Evolutionary conservation across 2,329 filamentous ascomycete genomes (phyloP), one percentile per base, ranked within the genome.

Genomic region (Taxawa tesnikishii): DNA sequence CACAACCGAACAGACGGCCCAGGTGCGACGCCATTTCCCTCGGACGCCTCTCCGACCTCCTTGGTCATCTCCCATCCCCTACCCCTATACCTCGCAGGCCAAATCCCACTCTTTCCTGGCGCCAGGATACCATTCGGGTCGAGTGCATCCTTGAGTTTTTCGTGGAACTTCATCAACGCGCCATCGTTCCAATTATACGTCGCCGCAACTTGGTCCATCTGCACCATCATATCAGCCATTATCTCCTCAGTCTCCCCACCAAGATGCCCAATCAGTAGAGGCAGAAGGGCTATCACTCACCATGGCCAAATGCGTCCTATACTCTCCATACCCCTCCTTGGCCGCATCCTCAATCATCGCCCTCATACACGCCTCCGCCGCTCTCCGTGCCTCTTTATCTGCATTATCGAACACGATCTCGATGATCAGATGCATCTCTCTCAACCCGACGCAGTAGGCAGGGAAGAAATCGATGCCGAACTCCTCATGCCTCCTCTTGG

Each of bases 391-490:
- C 1, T 60, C 54, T 1, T 52, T 41, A 21, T 65, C 53, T 23
- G 55, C 53, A 4, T 60, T 53, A 37, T 73, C 58, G 43, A 66
- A 73, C 9, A 70, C 57, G 26, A 73, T 63, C 36, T 65, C 65
- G 3, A 68, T 60, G 36, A 72, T 70, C 43, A 69, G 62, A 44
- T 71, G 67, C 57, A 71, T 70, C 47, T 71, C 67, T 8, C 67
- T 55, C 38, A 63, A 58, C 6, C 65, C 65, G 4, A 71, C 58
- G 28, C 58, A 59, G 31, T 70, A 65, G 2, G 63, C 64, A 3
- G 60, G 59, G 34, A 71, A 63, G 30, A 68, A 60, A 41, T 71
- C 66, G 31, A 71, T 58, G 1, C 62, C 62, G 25, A 56, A 53
- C 35, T 66, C 55, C n/a, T 51, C 43, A 17, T 38, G 41, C 6